Evolutionary conservation across 164 flowering plant genomes (phyloP).

Genomic region (Sedum album): DNA sequence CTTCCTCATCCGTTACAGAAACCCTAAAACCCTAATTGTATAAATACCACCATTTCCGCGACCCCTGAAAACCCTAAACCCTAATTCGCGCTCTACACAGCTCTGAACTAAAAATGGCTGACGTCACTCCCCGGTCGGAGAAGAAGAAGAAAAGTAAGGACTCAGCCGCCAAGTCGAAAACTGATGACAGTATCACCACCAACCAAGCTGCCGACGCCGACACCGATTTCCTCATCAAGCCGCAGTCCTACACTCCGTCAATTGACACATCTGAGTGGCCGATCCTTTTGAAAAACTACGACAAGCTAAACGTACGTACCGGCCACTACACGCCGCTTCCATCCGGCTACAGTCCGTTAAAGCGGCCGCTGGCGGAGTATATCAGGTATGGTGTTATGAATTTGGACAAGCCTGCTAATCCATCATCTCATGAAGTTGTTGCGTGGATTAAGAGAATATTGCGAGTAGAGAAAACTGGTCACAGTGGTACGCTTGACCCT

Average conservation of each 20-base stretch:
- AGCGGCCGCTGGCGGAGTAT: constrained; percentile 55
- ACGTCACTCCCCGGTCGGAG: not conserved
- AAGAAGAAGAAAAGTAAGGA: not conserved
- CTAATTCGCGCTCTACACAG: not conserved
- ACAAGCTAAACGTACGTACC: constrained; percentile 61
- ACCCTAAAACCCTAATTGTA: not conserved
- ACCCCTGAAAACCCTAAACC: not conserved
- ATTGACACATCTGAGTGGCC: constrained; percentile 55
- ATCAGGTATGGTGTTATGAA: constrained; percentile 24
- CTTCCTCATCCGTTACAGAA: not conserved
- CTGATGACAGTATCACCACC: not conserved
- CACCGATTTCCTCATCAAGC: constrained; percentile 2
- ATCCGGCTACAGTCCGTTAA: constrained; percentile 52
- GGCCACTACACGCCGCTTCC: constrained; percentile 72
- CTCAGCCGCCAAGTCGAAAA: not conserved
- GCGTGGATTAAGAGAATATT: constrained; percentile 72
- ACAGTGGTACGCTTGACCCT: constrained; percentile 74
- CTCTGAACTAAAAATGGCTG: not conserved
- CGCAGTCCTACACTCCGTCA: not conserved
- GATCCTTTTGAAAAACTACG: constrained; percentile 66
- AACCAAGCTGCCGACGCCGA: not conserved
- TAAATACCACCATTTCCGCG: not conserved
- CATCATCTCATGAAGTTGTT: constrained; percentile 68
- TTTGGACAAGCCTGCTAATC: constrained; percentile 64
- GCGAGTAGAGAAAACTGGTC: constrained; percentile 60